These are phyloP conservation scores for Ceriops tagal DNA, from an alignment of 345 rosid genomes.

Conservation along the genomic window DNA sequence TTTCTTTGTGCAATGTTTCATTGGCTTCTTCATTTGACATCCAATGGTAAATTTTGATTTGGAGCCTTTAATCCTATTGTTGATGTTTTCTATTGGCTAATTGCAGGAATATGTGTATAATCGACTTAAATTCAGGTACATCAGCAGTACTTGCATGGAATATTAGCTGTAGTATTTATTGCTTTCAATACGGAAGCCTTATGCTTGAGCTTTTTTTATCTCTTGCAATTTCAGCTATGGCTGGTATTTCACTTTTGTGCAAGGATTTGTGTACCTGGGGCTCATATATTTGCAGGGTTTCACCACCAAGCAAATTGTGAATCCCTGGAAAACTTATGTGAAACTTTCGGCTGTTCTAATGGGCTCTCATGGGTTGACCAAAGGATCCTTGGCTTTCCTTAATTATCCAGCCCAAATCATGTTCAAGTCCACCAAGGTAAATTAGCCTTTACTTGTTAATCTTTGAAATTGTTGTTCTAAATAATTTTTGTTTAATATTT, in stretches of 20 bases:
- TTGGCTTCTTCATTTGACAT: neutral
- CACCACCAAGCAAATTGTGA: constrained; percentile 82
- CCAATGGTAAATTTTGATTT: neutral
- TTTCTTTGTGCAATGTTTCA: constrained; percentile 7
- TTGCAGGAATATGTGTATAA: constrained; percentile 90
- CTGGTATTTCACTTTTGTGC: constrained; percentile 97
- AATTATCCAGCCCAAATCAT: constrained; percentile 92
- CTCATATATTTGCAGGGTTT: constrained; percentile 92
- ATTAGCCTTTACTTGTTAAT: neutral
- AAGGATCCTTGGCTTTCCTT: constrained; percentile 93
- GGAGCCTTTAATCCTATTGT: neutral
- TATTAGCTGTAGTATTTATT: neutral
- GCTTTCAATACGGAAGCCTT: neutral
- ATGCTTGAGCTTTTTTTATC: neutral
- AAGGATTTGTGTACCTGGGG: constrained; percentile 88
- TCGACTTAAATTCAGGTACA: constrained; percentile 84
- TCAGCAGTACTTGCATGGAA: neutral
- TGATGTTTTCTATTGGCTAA: constrained; percentile 7
- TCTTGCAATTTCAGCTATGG: constrained; percentile 66
- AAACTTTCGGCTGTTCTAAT: constrained; percentile 97
- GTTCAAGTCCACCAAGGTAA: constrained; percentile 98
- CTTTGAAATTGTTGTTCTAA: neutral
- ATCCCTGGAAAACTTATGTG: constrained; percentile 91
- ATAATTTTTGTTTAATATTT: no score
- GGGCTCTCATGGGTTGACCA: constrained; percentile 96